Percentiles rank a stretch among this genome's conserved stretches.
These are phyloP conservation scores for Piper betle DNA, from an alignment of 164 flowering plant species.

Conservation along the genomic window DNA sequence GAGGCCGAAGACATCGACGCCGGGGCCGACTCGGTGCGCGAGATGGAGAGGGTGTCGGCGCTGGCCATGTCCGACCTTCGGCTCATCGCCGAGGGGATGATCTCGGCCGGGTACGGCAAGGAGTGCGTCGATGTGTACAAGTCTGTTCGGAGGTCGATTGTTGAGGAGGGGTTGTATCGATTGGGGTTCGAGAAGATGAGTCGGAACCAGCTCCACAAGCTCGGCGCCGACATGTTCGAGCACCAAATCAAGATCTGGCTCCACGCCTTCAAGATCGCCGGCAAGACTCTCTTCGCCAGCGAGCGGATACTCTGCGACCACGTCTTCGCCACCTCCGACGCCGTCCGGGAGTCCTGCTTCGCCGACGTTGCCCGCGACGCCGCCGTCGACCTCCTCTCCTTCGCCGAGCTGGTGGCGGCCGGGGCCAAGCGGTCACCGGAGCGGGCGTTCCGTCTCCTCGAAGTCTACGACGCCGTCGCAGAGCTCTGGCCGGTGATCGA, in stretches of 20 bases:
- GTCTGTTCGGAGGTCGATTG: slow-evolving; percentile 39
- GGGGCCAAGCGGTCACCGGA: slow-evolving; percentile 40
- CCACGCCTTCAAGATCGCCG: slow-evolving; percentile 29
- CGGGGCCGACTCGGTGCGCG: slow-evolving; percentile 24
- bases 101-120: slow-evolving; percentile 45
- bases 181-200: slow-evolving; percentile 36
- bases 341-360: slow-evolving; percentile 8
- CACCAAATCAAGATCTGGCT: slow-evolving; percentile 46
- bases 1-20: slow-evolving; percentile 13
- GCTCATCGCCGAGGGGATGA: slow-evolving; percentile 61
- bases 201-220: slow-evolving; percentile 26
- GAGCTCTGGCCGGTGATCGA: slow-evolving; percentile 40
- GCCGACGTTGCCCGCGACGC: slow-evolving; percentile 40
- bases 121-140: slow-evolving; percentile 48
- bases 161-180: slow-evolving; percentile 48
- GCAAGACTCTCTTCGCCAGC: slow-evolving; percentile 39
- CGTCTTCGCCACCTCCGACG: slow-evolving; percentile 39
- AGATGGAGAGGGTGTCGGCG: slow-evolving; percentile 32
- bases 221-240: slow-evolving; percentile 43
- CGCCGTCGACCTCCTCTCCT: slow-evolving; percentile 31
- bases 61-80: slow-evolving; percentile 37
- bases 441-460: slow-evolving; percentile 39
- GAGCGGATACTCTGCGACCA: slow-evolving; percentile 57
- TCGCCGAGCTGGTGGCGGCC: slow-evolving; percentile 33
- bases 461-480: slow-evolving; percentile 37